These are phyloP conservation scores for Erysimum cheiri DNA, from an alignment of 441 rosid species.

Conservation along the genomic window DNA sequence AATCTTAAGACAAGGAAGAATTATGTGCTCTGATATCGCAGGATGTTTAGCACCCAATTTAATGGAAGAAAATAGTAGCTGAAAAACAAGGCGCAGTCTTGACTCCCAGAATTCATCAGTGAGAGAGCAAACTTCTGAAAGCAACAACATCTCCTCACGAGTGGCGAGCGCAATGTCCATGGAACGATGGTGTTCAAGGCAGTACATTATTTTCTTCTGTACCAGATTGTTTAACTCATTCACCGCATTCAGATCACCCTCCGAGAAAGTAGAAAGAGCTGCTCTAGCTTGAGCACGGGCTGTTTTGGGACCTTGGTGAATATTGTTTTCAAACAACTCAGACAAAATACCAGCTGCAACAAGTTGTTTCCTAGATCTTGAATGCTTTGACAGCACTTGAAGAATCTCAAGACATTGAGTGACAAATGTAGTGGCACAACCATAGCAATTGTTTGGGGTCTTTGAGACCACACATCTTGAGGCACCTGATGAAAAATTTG, in stretches of 20 bases:
- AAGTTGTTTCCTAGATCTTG: conserved; percentile 88
- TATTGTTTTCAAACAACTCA: conserved; percentile 97
- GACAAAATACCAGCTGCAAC: conserved; percentile 93
- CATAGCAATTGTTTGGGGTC: conserved; percentile 97
- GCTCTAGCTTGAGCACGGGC: conserved; percentile 97
- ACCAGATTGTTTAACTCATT: conserved; percentile 92
- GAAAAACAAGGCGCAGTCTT: conserved; percentile 96
- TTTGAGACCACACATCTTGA: conserved; percentile 94
- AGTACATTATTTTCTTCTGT: conserved; percentile 98
- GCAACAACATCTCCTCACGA: conserved; percentile 95
- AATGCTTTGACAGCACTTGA: conserved; percentile 87
- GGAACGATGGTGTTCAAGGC: conserved; percentile 99
- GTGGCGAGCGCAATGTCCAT: conserved; percentile 97
- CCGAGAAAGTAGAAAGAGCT: conserved; percentile 96
- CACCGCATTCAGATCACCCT: conserved; percentile 91
- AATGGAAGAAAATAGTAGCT: conserved; percentile 95
- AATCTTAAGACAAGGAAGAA: conserved; percentile 99
- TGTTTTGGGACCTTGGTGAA: conserved; percentile 98
- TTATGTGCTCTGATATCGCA: conserved; percentile 97
- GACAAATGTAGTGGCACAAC: conserved; percentile 97
- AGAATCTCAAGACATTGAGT: conserved; percentile 98
- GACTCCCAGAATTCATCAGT: conserved; percentile 99
- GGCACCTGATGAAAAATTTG: conserved; percentile 65
- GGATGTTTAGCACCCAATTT: conserved; percentile 99
- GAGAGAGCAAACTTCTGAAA: conserved; percentile 98